These are phyloP conservation scores for Carex cristatella DNA, from an alignment of 176 grass and related monocot species.

Conservation along the genomic window DNA sequence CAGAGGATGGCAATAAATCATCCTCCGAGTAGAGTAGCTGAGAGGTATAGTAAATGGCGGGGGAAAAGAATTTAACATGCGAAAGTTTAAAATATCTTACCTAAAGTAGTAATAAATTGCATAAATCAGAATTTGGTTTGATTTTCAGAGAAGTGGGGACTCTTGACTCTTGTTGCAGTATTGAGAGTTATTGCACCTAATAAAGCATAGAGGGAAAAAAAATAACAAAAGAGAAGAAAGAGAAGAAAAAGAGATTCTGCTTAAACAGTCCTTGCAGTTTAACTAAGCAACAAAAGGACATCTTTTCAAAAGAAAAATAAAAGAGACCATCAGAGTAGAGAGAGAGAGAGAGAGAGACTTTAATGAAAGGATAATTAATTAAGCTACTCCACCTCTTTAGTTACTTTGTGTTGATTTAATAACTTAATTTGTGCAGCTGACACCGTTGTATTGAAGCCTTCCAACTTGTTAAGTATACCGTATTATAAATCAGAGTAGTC, in stretches of 20 bases:
- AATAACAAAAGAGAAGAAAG: background rate
- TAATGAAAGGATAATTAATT: background rate
- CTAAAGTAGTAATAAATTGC: slow-evolving; percentile 23
- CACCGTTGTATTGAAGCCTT: too few relatives aligned
- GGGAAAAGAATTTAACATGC: background rate
- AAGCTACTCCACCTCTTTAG: background rate
- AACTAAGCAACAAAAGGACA: slow-evolving; percentile 12
- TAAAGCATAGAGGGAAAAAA: background rate
- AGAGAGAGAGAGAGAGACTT: background rate
- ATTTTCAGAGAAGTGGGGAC: slow-evolving; percentile 9
- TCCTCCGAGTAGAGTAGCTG: too few relatives aligned
- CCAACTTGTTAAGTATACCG: too few relatives aligned
- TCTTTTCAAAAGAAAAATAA: background rate
- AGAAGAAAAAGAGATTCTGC: slow-evolving; percentile 8
- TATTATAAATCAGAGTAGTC: too few relatives aligned
- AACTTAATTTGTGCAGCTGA: too few relatives aligned
- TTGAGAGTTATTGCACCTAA: slow-evolving; percentile 9
- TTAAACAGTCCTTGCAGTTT: slow-evolving; percentile 16
- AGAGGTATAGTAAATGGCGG: background rate
- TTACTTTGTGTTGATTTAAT: too few relatives aligned
- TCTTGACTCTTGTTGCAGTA: slow-evolving; percentile 2
- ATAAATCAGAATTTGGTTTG: slow-evolving; percentile 7
- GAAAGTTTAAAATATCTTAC: slow-evolving; percentile 15
- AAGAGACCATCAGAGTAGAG: background rate
- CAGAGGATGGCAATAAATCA: background rate